Evolutionary conservation across 371 early-diverging fungal species (phyloP), one percentile per base, ranked within the genome.

Genomic region (Sporodiniella umbellata): DNA sequence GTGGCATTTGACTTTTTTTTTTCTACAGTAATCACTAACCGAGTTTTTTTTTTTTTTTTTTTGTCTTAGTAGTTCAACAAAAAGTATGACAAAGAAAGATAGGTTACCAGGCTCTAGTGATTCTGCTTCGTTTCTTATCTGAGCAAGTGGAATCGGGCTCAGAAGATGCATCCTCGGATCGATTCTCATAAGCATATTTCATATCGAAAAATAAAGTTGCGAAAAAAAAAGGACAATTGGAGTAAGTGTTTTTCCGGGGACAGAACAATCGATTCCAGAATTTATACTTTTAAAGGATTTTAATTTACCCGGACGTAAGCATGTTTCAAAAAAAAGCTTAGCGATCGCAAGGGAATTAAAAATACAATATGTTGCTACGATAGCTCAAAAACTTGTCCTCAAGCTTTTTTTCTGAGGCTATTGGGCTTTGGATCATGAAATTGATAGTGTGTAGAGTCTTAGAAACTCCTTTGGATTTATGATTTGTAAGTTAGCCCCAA

Each of bases 101-200:
- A n/a, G n/a, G n/a, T n/a, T 58, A 75, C 75, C 75, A 75, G 42
- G 75, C 75, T 53, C 75, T 42, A 30, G 66, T 75, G 2, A 71
- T 68, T 39, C 75, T 60, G 22, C 62, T 61, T 24, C 75, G 59
- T 54, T 66, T 64, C 21, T 25, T 52, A 8, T 53, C 53, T 57
- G 39, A 43, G 26, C 35, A 42, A 14, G 30, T 54, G 12, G 45
- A 35, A 28, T 57, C 58, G 23, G 42, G 21, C 33, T 57, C 58
- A 26, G 58, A 57, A 24, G 24, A 21, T 19, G 21, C 21, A 21
- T 40, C 40, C 21, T 40, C 40, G 4, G 18, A 21, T 40, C 40
- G 40, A 40, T 21, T 8, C 21, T 40, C 40, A 19, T 21, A 40
- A 19, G 8, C 10, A 19, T 12, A n/a, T 17, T 40, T 21, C 40